Percentiles rank a stretch among this genome's conserved stretches.
phyloP scores from a whole-genome alignment of 2,329 filamentous ascomycete species.

The Colletotrichum karsti region DNA sequence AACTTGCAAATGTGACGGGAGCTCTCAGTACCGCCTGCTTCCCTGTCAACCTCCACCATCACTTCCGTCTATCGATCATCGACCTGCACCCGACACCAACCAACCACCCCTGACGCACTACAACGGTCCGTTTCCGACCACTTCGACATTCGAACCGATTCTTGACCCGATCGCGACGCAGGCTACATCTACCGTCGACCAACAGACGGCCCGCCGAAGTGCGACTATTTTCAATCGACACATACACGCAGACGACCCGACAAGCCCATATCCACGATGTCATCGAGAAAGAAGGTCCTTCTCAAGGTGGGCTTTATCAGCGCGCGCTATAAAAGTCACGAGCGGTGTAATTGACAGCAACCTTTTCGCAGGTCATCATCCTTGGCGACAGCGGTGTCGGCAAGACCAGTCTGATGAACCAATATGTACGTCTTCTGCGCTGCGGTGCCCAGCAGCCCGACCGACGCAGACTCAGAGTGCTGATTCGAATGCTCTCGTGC shows the following conservation, averaged over 20 bases:
- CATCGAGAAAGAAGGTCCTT: slow-evolving; percentile 88
- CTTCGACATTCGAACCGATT: slow-evolving; percentile 13
- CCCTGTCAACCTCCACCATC: slow-evolving; percentile 29
- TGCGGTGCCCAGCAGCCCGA: neutral
- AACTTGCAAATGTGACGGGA: slow-evolving; percentile 27
- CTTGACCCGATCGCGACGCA: slow-evolving; percentile 8
- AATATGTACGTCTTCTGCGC: slow-evolving; percentile 81
- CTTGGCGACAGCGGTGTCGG: slow-evolving; percentile 98
- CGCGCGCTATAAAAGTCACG: neutral
- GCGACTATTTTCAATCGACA: neutral
- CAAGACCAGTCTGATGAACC: slow-evolving; percentile 99
- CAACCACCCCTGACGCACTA: slow-evolving; percentile 29
- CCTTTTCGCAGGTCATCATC: slow-evolving; percentile 85
- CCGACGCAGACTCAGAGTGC: neutral
- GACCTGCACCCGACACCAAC: slow-evolving; percentile 27
- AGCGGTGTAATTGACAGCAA: slow-evolving; percentile 17
- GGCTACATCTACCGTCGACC: slow-evolving; percentile 1
- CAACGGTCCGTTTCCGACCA: slow-evolving; percentile 24
- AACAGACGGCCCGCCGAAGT: slow-evolving; percentile 6
- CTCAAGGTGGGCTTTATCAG: slow-evolving; percentile 72
- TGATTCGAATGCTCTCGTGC: neutral
- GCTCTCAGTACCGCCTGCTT: slow-evolving; percentile 30
- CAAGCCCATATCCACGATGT: slow-evolving; percentile 60
- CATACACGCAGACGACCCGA: neutral
- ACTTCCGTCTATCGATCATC: slow-evolving; percentile 26